phyloP scores from a whole-genome alignment of 805 yeast species.

The Brettanomyces nanus region DNA sequence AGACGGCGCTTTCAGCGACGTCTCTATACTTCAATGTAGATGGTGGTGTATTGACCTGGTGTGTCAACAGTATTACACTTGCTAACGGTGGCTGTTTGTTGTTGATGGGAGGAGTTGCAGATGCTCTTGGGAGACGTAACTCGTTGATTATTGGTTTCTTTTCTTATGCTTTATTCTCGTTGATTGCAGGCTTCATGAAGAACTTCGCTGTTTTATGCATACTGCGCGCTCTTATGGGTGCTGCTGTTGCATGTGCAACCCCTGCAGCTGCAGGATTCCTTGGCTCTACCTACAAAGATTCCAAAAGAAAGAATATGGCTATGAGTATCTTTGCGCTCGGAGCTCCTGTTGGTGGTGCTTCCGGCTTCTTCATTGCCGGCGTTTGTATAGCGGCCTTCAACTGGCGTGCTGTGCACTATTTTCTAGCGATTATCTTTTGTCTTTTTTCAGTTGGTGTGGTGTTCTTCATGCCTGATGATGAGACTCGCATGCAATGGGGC shows the following conservation, averaged over 20 bases:
- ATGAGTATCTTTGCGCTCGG: conserved; percentile 38
- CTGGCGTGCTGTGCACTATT: conserved; percentile 37
- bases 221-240: conserved; percentile 38
- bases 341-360: conserved; percentile 39
- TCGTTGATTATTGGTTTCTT: conserved; percentile 29
- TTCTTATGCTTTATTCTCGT: conserved; percentile 24
- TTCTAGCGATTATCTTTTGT: conserved; percentile 31
- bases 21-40: conserved; percentile 27
- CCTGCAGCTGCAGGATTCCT: conserved; percentile 42
- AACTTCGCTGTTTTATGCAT: conserved; percentile 30
- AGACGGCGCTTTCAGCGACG: conserved; percentile 28
- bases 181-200: conserved; percentile 32
- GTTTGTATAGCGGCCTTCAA: conserved; percentile 30
- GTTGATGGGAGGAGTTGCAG: conserved; percentile 40
- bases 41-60: conserved; percentile 39
- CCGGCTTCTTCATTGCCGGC: conserved; percentile 37
- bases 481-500: conserved; percentile 16
- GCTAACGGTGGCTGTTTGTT: conserved; percentile 37
- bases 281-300: conserved; percentile 32
- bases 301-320: conserved; percentile 32
- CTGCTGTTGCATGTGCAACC: conserved; percentile 33
- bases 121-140: conserved; percentile 36
- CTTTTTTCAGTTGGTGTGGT: conserved; percentile 14
- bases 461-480: conserved; percentile 31
- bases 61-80: conserved; percentile 30